These are phyloP conservation scores for Betula pendula DNA, from an alignment of 306 rosid genomes.

Conservation along the genomic window DNA sequence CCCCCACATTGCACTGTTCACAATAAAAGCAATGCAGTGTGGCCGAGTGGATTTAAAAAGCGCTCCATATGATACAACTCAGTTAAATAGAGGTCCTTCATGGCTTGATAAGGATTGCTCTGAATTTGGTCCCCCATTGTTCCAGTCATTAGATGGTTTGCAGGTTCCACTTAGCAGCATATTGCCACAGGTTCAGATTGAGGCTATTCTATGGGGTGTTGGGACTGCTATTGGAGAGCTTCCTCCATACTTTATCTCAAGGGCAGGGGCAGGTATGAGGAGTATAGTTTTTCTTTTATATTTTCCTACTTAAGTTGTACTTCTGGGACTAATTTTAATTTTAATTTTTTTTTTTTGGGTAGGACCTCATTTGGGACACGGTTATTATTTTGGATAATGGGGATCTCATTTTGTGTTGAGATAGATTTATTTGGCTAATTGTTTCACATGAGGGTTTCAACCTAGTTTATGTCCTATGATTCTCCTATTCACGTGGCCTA, in stretches of 20 bases:
- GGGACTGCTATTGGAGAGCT: conserved; percentile 99
- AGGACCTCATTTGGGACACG: not conserved
- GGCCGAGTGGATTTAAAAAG: conserved; percentile 95
- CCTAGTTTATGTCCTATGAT: not conserved
- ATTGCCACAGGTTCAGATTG: conserved; percentile 85
- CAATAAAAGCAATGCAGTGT: conserved; percentile 91
- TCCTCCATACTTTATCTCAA: conserved; percentile 98
- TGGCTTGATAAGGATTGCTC: conserved; percentile 96
- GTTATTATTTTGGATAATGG: not conserved
- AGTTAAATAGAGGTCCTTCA: conserved; percentile 76
- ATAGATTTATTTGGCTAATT: not conserved
- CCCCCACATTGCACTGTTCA: conserved; percentile 92
- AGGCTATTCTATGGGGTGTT: conserved; percentile 92
- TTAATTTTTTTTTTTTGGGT: not conserved
- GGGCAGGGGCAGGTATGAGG: conserved; percentile 96
- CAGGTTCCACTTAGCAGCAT: conserved; percentile 85
- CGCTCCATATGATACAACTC: conserved; percentile 93
- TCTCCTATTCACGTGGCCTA: not conserved
- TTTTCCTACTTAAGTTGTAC: not conserved
- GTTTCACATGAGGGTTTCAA: not conserved
- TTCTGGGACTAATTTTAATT: not conserved
- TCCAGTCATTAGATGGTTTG: conserved; percentile 53
- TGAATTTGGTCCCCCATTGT: conserved; percentile 81
- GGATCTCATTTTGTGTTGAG: not conserved
- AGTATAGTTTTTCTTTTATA: conserved; percentile 8